Conservation (phyloP, 257 asterid species). For the Fraxinus pennsylvanica region DNA sequence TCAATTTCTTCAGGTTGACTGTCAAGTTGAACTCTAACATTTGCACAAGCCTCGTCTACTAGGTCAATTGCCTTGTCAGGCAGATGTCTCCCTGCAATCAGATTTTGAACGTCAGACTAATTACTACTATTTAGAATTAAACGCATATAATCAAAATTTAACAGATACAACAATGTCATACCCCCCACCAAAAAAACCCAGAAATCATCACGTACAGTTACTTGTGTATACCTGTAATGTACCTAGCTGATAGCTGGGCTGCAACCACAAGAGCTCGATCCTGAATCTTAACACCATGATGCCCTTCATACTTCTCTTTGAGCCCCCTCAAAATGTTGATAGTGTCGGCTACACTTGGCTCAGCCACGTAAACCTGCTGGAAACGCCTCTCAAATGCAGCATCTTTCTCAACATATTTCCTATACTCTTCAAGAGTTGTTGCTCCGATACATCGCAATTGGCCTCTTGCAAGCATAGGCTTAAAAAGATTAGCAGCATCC, state of each 20-base stretch:
- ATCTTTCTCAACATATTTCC: constrained; percentile 75
- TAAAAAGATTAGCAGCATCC: constrained; percentile 68
- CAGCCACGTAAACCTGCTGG: constrained; percentile 77
- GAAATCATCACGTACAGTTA: no score
- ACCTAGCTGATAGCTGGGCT: constrained; percentile 59
- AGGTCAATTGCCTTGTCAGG: constrained; percentile 76
- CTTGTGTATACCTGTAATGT: constrained; percentile 47
- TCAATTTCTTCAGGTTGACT: constrained; percentile 80
- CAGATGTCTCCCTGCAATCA: constrained; percentile 65
- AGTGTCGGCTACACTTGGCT: constrained; percentile 66
- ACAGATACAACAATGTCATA: no score
- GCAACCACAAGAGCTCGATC: constrained; percentile 71
- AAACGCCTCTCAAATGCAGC: constrained; percentile 80
- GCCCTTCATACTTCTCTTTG: constrained; percentile 79
- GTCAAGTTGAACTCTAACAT: constrained; percentile 72
- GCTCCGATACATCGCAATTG: constrained; percentile 72
- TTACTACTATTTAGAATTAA: background rate
- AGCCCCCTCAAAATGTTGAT: constrained; percentile 64
- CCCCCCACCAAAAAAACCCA: constrained; percentile 18
- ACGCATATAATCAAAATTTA: background rate
- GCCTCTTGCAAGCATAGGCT: constrained; percentile 81
- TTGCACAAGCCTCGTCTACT: constrained; percentile 77
- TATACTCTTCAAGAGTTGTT: constrained; percentile 61
- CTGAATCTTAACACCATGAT: constrained; percentile 74
- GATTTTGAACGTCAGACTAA: constrained; percentile 3